A percentile compares a stretch with the other conserved stretches of the same genome.
These are phyloP conservation scores for Vitis amurensis DNA, from an alignment of 164 flowering plant species.

Conservation along the genomic window DNA sequence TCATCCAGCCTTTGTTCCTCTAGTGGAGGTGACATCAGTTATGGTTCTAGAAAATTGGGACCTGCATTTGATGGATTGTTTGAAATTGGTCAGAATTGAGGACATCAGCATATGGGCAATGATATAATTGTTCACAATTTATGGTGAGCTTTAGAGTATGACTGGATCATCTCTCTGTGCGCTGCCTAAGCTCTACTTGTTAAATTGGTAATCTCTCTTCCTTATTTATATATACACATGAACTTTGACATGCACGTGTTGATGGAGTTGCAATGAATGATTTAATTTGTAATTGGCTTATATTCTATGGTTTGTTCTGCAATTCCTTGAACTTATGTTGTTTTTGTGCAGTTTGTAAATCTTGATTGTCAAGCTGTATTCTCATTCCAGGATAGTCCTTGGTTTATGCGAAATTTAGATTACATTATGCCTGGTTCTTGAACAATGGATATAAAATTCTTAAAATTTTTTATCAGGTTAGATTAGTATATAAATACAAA, in stretches of 20 bases:
- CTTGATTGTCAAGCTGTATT: no score
- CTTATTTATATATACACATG: no score
- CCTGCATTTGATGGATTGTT: no score
- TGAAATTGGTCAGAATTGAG: no score
- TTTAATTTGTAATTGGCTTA: neutral
- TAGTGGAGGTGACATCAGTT: no score
- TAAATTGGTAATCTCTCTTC: neutral
- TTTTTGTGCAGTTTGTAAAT: no score
- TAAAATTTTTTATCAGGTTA: no score
- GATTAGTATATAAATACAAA: no score
- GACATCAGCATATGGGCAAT: no score
- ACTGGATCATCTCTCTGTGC: neutral
- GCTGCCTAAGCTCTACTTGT: neutral
- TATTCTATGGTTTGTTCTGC: neutral
- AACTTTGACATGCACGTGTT: neutral
- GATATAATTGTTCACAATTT: no score
- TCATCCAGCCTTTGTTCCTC: no score
- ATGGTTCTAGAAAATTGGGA: no score
- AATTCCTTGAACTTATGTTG: neutral
- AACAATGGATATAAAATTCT: neutral
- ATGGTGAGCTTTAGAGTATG: neutral
- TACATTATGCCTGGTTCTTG: neutral
- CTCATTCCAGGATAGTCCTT: neutral
- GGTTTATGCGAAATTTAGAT: neutral
- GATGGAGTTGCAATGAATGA: neutral